Evolutionary conservation across 805 yeast genomes (phyloP).

Genomic region (Barnettozyma populi): DNA sequence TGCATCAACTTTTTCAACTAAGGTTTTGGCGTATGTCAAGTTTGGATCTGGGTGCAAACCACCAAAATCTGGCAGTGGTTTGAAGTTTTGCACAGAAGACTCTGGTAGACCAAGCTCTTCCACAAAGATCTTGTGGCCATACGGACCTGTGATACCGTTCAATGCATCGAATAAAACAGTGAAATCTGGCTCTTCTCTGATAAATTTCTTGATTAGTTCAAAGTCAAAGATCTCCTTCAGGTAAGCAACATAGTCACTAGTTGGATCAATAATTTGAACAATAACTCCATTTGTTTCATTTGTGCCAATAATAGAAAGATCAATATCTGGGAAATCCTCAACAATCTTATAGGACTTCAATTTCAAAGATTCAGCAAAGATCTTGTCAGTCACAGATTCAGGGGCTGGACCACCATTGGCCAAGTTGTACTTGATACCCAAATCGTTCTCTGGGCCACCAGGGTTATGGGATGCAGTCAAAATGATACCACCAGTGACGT

Average conservation of each 20-base stretch:
- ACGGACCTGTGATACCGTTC: slow-evolving; percentile 97
- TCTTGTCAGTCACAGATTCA: slow-evolving; percentile 84
- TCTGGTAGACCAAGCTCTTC: slow-evolving; percentile 77
- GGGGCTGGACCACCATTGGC: slow-evolving; percentile 99
- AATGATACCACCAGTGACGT: slow-evolving; percentile 89
- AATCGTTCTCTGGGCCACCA: slow-evolving; percentile 88
- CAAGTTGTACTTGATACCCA: slow-evolving; percentile 93
- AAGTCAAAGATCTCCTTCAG: slow-evolving; percentile 86
- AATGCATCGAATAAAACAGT: slow-evolving; percentile 81
- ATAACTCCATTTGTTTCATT: slow-evolving; percentile 51
- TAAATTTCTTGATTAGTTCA: slow-evolving; percentile 66
- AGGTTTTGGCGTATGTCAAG: slow-evolving; percentile 84
- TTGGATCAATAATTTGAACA: slow-evolving; percentile 80
- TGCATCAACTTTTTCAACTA: slow-evolving; percentile 80
- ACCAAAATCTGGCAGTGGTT: slow-evolving; percentile 87
- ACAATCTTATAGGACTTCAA: slow-evolving; percentile 57
- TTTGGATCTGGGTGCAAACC: slow-evolving; percentile 98
- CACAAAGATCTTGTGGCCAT: slow-evolving; percentile 78
- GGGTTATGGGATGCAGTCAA: slow-evolving; percentile 97
- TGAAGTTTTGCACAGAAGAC: slow-evolving; percentile 68
- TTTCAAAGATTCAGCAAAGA: slow-evolving; percentile 61
- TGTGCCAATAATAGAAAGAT: slow-evolving; percentile 54
- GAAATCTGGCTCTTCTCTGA: slow-evolving; percentile 52
- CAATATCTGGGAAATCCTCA: slow-evolving; percentile 56
- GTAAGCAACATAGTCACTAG: slow-evolving; percentile 70